These are phyloP conservation scores for Cucurbita pepo DNA, from an alignment of 306 rosid genomes.

Conservation along the genomic window DNA sequence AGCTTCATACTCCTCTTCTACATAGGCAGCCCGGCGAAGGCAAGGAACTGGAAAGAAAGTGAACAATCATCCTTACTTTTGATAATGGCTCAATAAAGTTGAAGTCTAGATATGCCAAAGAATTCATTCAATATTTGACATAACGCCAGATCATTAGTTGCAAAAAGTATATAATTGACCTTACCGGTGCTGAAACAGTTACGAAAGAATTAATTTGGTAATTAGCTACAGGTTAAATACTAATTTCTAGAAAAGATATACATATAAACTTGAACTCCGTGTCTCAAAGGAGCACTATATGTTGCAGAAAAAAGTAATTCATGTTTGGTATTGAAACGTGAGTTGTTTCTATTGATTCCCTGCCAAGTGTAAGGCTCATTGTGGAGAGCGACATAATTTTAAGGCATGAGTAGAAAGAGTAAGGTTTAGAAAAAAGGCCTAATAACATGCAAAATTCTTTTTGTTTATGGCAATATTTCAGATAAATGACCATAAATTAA, in stretches of 20 bases:
- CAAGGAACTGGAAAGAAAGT: slow-evolving; percentile 59
- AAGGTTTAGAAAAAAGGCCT: background rate
- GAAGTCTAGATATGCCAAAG: background rate
- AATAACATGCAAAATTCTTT: background rate
- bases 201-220: background rate
- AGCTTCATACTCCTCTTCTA: slow-evolving; percentile 97
- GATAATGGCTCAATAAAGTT: background rate
- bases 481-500: background rate
- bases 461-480: background rate
- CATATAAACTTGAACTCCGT: background rate
- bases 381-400: background rate
- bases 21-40: slow-evolving; percentile 73
- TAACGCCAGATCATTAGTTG: background rate
- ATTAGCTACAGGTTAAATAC: background rate
- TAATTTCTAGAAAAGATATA: background rate
- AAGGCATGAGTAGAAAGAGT: background rate
- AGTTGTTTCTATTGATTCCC: background rate
- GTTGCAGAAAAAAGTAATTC: background rate
- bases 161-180: background rate
- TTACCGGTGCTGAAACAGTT: background rate
- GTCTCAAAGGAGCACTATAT: background rate
- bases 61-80: background rate
- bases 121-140: background rate
- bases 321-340: background rate
- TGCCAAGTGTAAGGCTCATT: background rate